Evolutionary conservation across 75 land plant species (phyloP).

Genomic region (Cupressus sempervirens): DNA sequence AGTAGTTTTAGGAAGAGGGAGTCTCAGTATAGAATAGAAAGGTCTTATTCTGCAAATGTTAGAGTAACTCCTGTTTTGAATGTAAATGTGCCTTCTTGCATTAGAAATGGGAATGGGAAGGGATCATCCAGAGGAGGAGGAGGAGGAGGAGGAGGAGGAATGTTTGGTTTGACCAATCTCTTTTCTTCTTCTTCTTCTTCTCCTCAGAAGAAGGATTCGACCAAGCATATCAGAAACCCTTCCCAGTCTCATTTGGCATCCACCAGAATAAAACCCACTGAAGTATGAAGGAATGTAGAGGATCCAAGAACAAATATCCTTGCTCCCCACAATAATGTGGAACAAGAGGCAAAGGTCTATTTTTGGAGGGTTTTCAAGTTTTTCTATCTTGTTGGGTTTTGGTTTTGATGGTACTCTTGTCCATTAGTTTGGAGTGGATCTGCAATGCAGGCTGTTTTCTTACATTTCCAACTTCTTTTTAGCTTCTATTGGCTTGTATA

Average conservation of each 20-base stretch:
- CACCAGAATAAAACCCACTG: background rate
- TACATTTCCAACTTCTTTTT: background rate
- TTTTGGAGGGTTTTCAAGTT: background rate
- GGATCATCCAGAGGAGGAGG: slow-evolving; percentile 1
- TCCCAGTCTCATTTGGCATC: slow-evolving; percentile 1
- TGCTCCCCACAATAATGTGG: background rate
- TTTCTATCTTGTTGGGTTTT: background rate
- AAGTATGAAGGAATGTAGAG: background rate
- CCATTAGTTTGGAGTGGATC: slow-evolving; percentile 7
- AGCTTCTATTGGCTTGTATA: background rate
- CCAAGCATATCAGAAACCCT: background rate
- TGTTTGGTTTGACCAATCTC: slow-evolving; percentile 31
- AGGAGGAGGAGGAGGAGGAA: slow-evolving; percentile 13
- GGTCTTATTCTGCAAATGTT: slow-evolving; percentile 60
- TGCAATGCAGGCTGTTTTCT: slow-evolving; percentile 9
- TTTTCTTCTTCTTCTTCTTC: slow-evolving; percentile 27
- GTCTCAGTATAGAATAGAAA: slow-evolving; percentile 15
- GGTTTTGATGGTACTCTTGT: background rate
- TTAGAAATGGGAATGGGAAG: slow-evolving; percentile 22
- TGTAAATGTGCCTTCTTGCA: slow-evolving; percentile 66
- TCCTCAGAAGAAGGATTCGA: slow-evolving; percentile 28
- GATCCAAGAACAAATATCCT: background rate
- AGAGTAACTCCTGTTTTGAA: slow-evolving; percentile 52
- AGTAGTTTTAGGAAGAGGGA: slow-evolving; percentile 35
- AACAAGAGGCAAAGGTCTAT: background rate